Conservation (phyloP, 2,329 filamentous ascomycete species). For the Sphaerostilbella broomeana region DNA sequence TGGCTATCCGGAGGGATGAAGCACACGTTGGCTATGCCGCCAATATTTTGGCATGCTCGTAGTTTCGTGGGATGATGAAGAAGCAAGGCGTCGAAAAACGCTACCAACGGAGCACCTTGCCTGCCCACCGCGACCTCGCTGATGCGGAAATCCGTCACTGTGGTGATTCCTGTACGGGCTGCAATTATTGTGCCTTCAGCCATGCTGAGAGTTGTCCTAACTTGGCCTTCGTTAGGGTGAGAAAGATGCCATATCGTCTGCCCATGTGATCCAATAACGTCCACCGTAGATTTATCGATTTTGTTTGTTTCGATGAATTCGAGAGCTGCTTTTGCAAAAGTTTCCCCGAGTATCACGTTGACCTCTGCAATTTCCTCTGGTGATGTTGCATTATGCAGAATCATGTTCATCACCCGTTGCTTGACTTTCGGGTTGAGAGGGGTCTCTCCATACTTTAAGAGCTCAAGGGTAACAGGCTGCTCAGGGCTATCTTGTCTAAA, state of each 20-base stretch:
- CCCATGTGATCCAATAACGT: slow-evolving; percentile 49
- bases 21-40: slow-evolving; percentile 46
- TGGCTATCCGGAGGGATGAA: slow-evolving; percentile 33
- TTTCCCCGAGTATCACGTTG: slow-evolving; percentile 12
- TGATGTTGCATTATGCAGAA: slow-evolving; percentile 9
- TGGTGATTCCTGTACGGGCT: slow-evolving; percentile 43
- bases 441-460: slow-evolving; percentile 14
- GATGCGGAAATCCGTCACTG: slow-evolving; percentile 44
- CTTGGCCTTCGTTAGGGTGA: slow-evolving; percentile 42
- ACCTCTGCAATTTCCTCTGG: slow-evolving; percentile 12
- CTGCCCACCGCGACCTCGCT: slow-evolving; percentile 40
- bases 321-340: slow-evolving; percentile 10
- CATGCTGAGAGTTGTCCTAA: slow-evolving; percentile 45
- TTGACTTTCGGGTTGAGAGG: slow-evolving; percentile 10
- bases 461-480: slow-evolving; percentile 11
- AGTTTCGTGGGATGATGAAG: slow-evolving; percentile 44
- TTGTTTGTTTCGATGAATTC: slow-evolving; percentile 9
- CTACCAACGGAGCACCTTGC: slow-evolving; percentile 42
- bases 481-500: slow-evolving; percentile 10
- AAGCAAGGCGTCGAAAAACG: slow-evolving; percentile 43
- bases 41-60: slow-evolving; percentile 46
- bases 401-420: slow-evolving; percentile 12
- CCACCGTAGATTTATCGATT: slow-evolving; percentile 31
- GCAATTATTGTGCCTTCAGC: slow-evolving; percentile 50
- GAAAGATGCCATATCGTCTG: slow-evolving; percentile 51